These are phyloP conservation scores for Boletus rex-veris DNA, from an alignment of 768 basidiomycete species.

Conservation along the genomic window DNA sequence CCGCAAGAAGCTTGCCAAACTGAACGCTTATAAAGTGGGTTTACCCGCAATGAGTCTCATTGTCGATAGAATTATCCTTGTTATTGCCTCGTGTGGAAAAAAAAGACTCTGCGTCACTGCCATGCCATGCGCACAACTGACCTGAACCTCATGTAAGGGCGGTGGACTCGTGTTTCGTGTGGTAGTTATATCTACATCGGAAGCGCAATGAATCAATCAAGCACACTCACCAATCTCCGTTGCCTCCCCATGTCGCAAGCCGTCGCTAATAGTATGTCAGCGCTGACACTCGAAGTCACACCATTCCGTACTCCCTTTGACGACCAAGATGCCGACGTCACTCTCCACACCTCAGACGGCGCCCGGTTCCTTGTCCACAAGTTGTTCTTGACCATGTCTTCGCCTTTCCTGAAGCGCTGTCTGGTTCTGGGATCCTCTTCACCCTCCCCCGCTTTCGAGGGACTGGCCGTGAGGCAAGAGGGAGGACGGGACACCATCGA, in stretches of 20 bases:
- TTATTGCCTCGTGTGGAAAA: slow-evolving; percentile 24
- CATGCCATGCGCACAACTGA: slow-evolving; percentile 27
- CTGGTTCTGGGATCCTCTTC: slow-evolving; percentile 26
- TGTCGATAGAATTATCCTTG: slow-evolving; percentile 5
- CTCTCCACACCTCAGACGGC: slow-evolving; percentile 41
- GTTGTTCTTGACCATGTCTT: slow-evolving; percentile 40
- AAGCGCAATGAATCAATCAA: slow-evolving; percentile 14
- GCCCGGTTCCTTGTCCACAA: slow-evolving; percentile 43
- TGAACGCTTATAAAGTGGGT: neutral
- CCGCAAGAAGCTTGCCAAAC: slow-evolving; percentile 23
- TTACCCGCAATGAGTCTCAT: neutral
- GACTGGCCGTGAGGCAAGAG: slow-evolving; percentile 21
- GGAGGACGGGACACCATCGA: slow-evolving; percentile 26
- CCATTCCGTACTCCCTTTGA: slow-evolving; percentile 37
- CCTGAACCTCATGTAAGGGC: slow-evolving; percentile 28
- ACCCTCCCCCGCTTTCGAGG: slow-evolving; percentile 28
- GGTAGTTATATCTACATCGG: slow-evolving; percentile 28
- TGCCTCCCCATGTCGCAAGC: slow-evolving; percentile 27
- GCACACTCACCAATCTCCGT: slow-evolving; percentile 13
- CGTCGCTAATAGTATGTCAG: slow-evolving; percentile 20
- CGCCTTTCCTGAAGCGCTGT: slow-evolving; percentile 37
- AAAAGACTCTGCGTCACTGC: slow-evolving; percentile 12
- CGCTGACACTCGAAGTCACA: slow-evolving; percentile 27
- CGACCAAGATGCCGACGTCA: slow-evolving; percentile 39
- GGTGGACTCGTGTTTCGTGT: slow-evolving; percentile 9